Conservation (phyloP, 2,329 filamentous ascomycete species). For the Capronia americana region DNA sequence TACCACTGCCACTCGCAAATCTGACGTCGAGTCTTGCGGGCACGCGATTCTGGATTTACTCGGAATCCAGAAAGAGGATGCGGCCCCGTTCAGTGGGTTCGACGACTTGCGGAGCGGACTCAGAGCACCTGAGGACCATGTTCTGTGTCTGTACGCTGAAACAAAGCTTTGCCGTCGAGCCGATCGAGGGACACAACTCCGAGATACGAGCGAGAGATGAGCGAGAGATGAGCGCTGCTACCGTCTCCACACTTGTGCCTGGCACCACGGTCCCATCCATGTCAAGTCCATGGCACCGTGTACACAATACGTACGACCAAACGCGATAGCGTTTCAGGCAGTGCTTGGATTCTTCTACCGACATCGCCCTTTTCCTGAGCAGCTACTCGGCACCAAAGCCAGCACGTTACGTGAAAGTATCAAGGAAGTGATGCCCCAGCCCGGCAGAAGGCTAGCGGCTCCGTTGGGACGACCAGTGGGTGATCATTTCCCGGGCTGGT, state of each 20-base stretch:
- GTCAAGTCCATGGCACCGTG: background rate
- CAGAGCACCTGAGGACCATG: background rate
- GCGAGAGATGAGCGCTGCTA: slow-evolving; percentile 5
- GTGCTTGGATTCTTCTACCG: background rate
- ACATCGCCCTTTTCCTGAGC: background rate
- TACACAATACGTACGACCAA: background rate
- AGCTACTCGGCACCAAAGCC: background rate
- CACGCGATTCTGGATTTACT: background rate
- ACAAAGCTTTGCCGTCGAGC: background rate
- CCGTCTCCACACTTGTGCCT: background rate
- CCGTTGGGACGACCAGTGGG: background rate
- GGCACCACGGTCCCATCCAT: background rate
- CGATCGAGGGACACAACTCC: slow-evolving; percentile 1
- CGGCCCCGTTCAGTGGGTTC: background rate
- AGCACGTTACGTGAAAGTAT: background rate
- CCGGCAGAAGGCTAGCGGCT: background rate
- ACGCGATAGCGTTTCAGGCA: background rate
- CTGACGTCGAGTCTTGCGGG: background rate
- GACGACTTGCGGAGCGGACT: background rate
- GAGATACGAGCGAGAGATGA: slow-evolving; percentile 12
- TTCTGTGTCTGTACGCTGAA: background rate
- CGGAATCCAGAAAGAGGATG: background rate
- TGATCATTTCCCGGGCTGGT: background rate
- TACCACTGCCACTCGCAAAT: slow-evolving; percentile 1
- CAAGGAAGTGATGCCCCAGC: background rate